A percentile compares a stretch with the other conserved stretches of the same genome.
phyloP scores from a whole-genome alignment of 306 rosid genomes.

The Crotalaria pallida region DNA sequence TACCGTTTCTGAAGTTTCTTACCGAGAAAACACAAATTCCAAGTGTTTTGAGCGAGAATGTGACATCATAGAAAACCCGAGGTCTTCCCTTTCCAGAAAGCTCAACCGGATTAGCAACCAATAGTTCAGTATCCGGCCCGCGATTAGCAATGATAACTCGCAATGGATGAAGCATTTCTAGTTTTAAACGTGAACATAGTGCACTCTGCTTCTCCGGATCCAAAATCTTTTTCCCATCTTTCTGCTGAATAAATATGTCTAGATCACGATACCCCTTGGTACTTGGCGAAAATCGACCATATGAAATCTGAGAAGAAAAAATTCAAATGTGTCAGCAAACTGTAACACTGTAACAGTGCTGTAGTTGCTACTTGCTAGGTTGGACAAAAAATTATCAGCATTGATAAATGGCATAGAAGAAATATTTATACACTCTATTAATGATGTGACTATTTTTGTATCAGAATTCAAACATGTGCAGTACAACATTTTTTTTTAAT shows the following conservation, averaged over 20 bases:
- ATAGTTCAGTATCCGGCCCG: conserved; percentile 73
- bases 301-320: conserved; percentile 44
- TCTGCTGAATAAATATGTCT: conserved; percentile 70
- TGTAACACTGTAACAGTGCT: background rate
- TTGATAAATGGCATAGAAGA: no score
- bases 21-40: conserved; percentile 78
- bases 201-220: conserved; percentile 52
- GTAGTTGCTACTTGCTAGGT: no score
- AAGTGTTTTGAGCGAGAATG: conserved; percentile 61
- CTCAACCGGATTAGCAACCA: conserved; percentile 85
- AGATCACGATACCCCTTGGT: conserved; percentile 49
- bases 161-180: conserved; percentile 77
- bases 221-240: conserved; percentile 58
- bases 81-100: conserved; percentile 81
- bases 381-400: background rate
- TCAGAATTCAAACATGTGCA: no score
- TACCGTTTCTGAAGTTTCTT: conserved; percentile 25
- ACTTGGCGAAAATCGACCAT: conserved; percentile 53
- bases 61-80: conserved; percentile 68
- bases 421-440: no score
- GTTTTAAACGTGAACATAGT: conserved; percentile 52
- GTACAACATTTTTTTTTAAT: no score
- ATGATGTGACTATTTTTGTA: no score
- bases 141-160: conserved; percentile 58
- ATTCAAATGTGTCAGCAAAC: conserved; percentile 6